phyloP scores from a whole-genome alignment of 1,284 basidiomycete species.

The Grifola frondosa region DNA sequence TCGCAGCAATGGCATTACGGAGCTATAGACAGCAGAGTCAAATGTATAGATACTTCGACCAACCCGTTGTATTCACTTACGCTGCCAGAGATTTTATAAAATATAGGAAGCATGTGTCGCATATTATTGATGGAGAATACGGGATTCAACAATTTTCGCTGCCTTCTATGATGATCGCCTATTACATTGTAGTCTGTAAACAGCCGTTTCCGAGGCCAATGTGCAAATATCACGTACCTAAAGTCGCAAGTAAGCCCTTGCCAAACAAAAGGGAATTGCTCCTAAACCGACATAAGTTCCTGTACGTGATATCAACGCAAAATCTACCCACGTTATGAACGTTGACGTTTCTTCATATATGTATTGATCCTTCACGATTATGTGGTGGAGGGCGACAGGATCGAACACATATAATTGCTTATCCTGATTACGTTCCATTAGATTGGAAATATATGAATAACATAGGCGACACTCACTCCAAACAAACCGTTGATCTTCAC shows the following conservation, averaged over 20 bases:
- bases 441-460: neutral
- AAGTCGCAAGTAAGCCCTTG: slow-evolving; percentile 1
- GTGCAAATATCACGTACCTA: slow-evolving; percentile 5
- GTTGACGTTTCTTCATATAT: slow-evolving; percentile 14
- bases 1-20: too few species aligned
- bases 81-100: slow-evolving; percentile 5
- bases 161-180: slow-evolving; percentile 10
- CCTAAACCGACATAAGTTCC: neutral
- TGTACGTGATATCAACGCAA: neutral
- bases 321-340: neutral
- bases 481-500: slow-evolving; percentile 3
- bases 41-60: too few species aligned
- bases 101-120: slow-evolving; percentile 11
- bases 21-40: too few species aligned
- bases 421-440: neutral
- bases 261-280: slow-evolving; percentile 1
- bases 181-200: too few species aligned
- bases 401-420: slow-evolving; percentile 17
- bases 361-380: slow-evolving; percentile 14
- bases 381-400: slow-evolving; percentile 15
- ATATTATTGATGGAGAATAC: slow-evolving; percentile 12
- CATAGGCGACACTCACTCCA: neutral
- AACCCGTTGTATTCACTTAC: too few species aligned
- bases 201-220: too few species aligned
- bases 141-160: slow-evolving; percentile 11